Base-by-base conservation (phyloP, 306 rosid genomes). In the Cyamopsis tetragonoloba region DNA sequence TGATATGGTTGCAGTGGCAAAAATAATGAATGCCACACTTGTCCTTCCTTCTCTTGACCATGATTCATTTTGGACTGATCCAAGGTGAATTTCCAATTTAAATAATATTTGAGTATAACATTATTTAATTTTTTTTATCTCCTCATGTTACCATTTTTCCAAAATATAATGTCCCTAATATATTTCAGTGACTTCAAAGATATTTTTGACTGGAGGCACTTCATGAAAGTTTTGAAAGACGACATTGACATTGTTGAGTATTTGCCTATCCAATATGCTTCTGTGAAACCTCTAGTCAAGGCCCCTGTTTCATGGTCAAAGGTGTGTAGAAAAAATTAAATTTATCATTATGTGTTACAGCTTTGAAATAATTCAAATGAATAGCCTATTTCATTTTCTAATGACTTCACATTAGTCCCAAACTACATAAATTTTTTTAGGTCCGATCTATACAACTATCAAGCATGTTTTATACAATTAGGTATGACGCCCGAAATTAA, bases 301-400 rank as follows among this genome's bases (percentile, higher is more conserved):
- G 96, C 99, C 28, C 99, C 99, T 3, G 81, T 95, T 70, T 95
- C 99, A 30, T 95, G 99, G 99, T 95, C 99, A 1, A 91, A 95
- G 99, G 99, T 95, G 10, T 15, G 84, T 3, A 34, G 9, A 20
- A n/a, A n/a, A n/a, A n/a, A 51, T 51, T 60, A 46, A 56, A 22
- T 14, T n/a, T n/a, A n/a, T n/a, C 11, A 54, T 66, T 74, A 22
- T 72, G 11, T 37, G 17, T 19, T 41, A 66, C 18, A 50, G 23
- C 34, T 13, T 35, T 15, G 48, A 60, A 44, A 49, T 34, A 19
- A 15, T 22, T 71, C 2, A 31, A 6, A n/a, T n/a, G n/a, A n/a
- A n/a, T n/a, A n/a, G n/a, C n/a, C n/a, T n/a, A n/a, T n/a, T n/a
- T n/a, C n/a, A n/a, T n/a, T n/a, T n/a, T n/a, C n/a, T n/a, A n/a